These are phyloP conservation scores for Cylindricascospora bacillispora DNA, from an alignment of 1,139 yeast genomes.

Conservation along the genomic window DNA sequence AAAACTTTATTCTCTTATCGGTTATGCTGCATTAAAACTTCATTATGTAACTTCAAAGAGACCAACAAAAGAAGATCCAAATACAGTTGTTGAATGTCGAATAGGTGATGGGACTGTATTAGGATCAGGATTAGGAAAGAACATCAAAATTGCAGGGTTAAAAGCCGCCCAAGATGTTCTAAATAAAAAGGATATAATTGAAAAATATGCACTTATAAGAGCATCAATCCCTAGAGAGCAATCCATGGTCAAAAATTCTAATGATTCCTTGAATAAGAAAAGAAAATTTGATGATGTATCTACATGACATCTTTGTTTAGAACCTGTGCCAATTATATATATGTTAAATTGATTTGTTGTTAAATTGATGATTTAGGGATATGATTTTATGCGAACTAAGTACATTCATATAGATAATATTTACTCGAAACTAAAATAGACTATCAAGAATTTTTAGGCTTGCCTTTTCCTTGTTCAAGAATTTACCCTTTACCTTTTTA, in stretches of 20 bases:
- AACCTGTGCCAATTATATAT: too few relatives aligned
- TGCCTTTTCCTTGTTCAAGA: conserved; percentile 1
- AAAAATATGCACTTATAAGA: conserved; percentile 49
- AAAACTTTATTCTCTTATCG: conserved; percentile 66
- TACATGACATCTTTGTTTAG: not conserved
- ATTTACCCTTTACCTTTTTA: conserved; percentile 12
- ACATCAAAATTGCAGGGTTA: conserved; percentile 53
- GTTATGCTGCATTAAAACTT: conserved; percentile 58
- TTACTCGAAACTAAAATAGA: too few relatives aligned
- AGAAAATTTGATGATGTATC: too few relatives aligned
- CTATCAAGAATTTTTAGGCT: not conserved
- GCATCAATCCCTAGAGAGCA: conserved; percentile 48
- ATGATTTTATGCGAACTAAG: too few relatives aligned
- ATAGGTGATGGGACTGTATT: conserved; percentile 50
- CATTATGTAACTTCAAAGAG: conserved; percentile 47
- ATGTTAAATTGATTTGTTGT: too few relatives aligned
- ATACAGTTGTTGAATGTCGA: conserved; percentile 51
- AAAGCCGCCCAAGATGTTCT: conserved; percentile 65
- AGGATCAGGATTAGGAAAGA: conserved; percentile 52
- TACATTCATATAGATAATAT: too few relatives aligned
- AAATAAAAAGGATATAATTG: conserved; percentile 44
- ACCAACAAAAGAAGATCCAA: conserved; percentile 36
- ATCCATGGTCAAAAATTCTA: conserved; percentile 22
- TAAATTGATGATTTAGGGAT: too few relatives aligned
- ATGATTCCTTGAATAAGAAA: not conserved